These are phyloP conservation scores for Aquilaria sinensis DNA, from an alignment of 345 rosid species.

Conservation along the genomic window DNA sequence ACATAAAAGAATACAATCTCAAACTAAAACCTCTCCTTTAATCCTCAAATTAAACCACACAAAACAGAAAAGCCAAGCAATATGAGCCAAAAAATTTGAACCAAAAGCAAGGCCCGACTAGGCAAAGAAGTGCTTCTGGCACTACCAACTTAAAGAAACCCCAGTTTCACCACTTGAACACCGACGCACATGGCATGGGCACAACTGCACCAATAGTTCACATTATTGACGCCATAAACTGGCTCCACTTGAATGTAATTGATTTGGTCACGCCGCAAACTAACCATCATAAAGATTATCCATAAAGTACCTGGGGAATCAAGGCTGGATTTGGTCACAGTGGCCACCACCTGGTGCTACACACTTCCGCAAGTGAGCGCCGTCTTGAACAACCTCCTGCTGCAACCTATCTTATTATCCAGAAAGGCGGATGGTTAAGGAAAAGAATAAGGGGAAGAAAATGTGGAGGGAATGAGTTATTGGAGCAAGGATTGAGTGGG, in stretches of 20 bases:
- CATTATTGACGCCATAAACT: constrained; percentile 26
- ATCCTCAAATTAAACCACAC: constrained; percentile 14
- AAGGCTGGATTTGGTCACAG: too few species aligned
- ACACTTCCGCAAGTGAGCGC: too few species aligned
- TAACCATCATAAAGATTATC: too few species aligned
- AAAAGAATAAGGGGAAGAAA: too few species aligned
- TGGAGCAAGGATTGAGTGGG: too few species aligned
- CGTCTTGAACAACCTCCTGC: too few species aligned
- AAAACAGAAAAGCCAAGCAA: constrained; percentile 17
- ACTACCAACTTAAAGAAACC: constrained; percentile 19
- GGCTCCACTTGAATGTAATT: constrained; percentile 22
- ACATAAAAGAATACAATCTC: too few species aligned
- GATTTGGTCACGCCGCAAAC: not conserved
- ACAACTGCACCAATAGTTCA: constrained; percentile 29
- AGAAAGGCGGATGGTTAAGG: too few species aligned
- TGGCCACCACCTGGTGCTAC: too few species aligned
- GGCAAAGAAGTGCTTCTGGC: constrained; percentile 9
- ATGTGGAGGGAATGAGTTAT: too few species aligned
- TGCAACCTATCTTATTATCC: too few species aligned
- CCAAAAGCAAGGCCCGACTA: constrained; percentile 17
- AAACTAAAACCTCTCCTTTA: not conserved
- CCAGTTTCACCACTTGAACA: constrained; percentile 14
- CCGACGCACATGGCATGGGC: constrained; percentile 20
- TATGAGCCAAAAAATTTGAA: constrained; percentile 18
- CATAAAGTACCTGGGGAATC: too few species aligned